Evolutionary conservation across 345 rosid genomes (phyloP).

Genomic region (Arabidopsis suecica): DNA sequence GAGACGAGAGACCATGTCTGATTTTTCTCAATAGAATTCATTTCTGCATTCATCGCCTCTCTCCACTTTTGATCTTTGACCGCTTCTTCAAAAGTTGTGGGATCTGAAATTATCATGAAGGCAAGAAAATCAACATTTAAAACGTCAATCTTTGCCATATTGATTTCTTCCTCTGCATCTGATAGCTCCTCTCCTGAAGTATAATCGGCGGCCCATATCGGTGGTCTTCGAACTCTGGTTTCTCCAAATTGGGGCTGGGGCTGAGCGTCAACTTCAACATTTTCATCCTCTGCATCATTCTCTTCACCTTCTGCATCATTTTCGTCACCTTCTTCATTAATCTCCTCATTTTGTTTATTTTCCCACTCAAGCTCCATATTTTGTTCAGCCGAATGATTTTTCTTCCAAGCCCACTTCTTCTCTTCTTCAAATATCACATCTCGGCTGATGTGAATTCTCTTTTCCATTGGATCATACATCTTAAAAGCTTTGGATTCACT

Average conservation of each 20-base stretch:
- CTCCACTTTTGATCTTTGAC: too few species aligned
- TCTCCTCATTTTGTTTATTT: background rate
- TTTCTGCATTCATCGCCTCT: too few species aligned
- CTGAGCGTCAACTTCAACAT: background rate
- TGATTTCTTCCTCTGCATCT: constrained; percentile 39
- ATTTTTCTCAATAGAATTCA: too few species aligned
- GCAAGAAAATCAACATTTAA: background rate
- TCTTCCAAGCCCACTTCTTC: too few species aligned
- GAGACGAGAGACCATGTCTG: too few species aligned
- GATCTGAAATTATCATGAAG: background rate
- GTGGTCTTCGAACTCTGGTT: background rate
- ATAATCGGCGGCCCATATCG: background rate
- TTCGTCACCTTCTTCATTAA: background rate
- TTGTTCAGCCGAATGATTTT: background rate
- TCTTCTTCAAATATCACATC: too few species aligned
- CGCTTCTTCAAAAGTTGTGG: too few species aligned
- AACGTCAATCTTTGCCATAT: constrained; percentile 2
- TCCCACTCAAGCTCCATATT: background rate
- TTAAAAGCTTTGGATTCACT: too few species aligned
- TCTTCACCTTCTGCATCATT: background rate
- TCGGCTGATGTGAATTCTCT: too few species aligned
- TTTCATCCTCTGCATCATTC: background rate
- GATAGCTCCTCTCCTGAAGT: background rate
- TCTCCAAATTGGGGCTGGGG: background rate
- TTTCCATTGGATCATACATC: too few species aligned